Base-by-base conservation (phyloP, 225 moss, liverwort and hornwort genomes). In the Bryoerythrophyllum caledonicum region DNA sequence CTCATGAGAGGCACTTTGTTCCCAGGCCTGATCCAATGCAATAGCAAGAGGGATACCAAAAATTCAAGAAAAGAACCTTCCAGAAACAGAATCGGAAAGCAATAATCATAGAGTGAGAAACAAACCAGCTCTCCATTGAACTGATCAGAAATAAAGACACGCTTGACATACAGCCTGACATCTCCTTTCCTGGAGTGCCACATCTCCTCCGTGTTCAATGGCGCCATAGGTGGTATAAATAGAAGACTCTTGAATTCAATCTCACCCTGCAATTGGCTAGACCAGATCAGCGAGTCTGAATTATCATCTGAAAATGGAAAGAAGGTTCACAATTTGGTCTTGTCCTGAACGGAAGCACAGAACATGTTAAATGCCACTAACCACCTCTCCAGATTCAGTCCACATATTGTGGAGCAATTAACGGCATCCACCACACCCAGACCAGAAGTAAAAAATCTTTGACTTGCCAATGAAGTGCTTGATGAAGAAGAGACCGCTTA, bases 71-170 rank as follows among this genome's bases (percentile, higher is more conserved):
- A n/a, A n/a, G n/a, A n/a, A n/a, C n/a, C n/a, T n/a, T n/a, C n/a
- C n/a, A n/a, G n/a, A n/a, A n/a, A n/a, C n/a, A n/a, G n/a, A n/a
- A n/a, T n/a, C n/a, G n/a, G n/a, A n/a, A n/a, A n/a, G n/a, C n/a
- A n/a, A n/a, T n/a, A n/a, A n/a, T n/a, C n/a, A n/a, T n/a, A n/a
- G n/a, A n/a, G n/a, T n/a, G n/a, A n/a, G n/a, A n/a, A n/a, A n/a
- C n/a, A n/a, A n/a, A n/a, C n/a, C n/a, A n/a, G n/a, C n/a, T n/a
- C 86, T 60, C 85, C 85, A 37, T 83, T 77, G 41, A 88, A 88
- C 74, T 88, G 79, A 81, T 88, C 88, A 25, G 88, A 88, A 74
- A 88, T 88, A 13, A 88, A 88, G 57, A 88, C 88, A 65, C 88
- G 88, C 60, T 88, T 88, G 59, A 88, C 88, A 57, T 88, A 86